Percentiles rank a stretch among this genome's conserved stretches.
Evolutionary conservation across 2,329 filamentous ascomycete genomes (phyloP).

Genomic region (Fusarium staphyleae): DNA sequence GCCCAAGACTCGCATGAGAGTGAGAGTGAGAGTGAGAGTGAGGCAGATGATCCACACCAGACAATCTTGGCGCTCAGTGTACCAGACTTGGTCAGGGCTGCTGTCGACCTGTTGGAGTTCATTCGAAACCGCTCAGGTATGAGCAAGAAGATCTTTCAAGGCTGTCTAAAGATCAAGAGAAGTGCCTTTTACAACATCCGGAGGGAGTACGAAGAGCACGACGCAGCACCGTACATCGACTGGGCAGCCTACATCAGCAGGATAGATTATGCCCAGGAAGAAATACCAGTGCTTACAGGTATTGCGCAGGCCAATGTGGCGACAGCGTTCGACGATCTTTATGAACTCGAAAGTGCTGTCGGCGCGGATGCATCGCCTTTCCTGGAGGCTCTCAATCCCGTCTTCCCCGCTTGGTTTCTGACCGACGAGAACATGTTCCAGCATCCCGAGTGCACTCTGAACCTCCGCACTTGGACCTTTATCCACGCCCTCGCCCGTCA

Average conservation of each 20-base stretch:
- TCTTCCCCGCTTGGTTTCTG: constrained; percentile 44
- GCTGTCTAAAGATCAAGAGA: constrained; percentile 39
- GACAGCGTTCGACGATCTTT: constrained; percentile 44
- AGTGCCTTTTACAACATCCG: constrained; percentile 39
- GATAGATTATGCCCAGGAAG: neutral
- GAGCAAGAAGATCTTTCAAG: constrained; percentile 30
- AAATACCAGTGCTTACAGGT: constrained; percentile 7
- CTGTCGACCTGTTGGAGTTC: constrained; percentile 41
- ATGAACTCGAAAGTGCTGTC: constrained; percentile 12
- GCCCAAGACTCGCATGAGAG: neutral
- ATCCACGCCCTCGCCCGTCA: constrained; percentile 40
- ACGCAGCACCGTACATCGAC: constrained; percentile 42
- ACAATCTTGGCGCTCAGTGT: constrained; percentile 39
- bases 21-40: constrained; percentile 5
- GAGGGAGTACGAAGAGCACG: constrained; percentile 35
- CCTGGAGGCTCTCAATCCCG: constrained; percentile 43
- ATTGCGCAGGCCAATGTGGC: constrained; percentile 48
- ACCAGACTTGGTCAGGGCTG: constrained; percentile 38
- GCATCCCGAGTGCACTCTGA: constrained; percentile 41
- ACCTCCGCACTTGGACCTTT: constrained; percentile 48
- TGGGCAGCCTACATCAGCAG: constrained; percentile 15
- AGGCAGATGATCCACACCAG: constrained; percentile 24
- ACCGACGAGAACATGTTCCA: constrained; percentile 20
- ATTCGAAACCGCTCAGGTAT: constrained; percentile 22
- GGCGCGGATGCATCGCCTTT: constrained; percentile 35